Percentiles rank a stretch among this genome's conserved stretches.
Conservation (phyloP, 345 rosid species). For the Euphorbia peplus region DNA sequence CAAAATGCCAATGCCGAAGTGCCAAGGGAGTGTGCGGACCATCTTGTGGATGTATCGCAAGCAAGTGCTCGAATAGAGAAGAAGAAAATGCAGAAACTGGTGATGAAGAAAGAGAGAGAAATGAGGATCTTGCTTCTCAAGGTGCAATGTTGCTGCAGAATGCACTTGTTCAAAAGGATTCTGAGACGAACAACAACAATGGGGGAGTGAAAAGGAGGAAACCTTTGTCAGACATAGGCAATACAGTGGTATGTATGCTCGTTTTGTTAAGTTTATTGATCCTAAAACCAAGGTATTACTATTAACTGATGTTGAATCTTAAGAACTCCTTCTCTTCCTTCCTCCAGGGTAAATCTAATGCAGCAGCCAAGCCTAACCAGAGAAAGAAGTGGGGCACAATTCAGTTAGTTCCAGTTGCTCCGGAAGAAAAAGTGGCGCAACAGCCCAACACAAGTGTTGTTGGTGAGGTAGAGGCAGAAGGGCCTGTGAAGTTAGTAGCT, state of each 20-base stretch:
- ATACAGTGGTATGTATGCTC: constrained; percentile 56
- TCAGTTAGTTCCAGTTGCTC: constrained; percentile 70
- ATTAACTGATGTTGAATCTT: neutral
- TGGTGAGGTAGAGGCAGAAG: neutral
- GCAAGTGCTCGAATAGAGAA: constrained; percentile 66
- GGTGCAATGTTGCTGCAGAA: constrained; percentile 80
- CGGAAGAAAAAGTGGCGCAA: constrained; percentile 25
- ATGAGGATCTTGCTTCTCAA: constrained; percentile 51
- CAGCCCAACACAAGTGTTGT: constrained; percentile 7
- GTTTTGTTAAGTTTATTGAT: neutral
- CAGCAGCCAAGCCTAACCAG: constrained; percentile 54
- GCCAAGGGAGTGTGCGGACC: constrained; percentile 58
- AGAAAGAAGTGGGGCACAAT: constrained; percentile 85
- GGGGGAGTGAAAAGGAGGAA: constrained; percentile 63
- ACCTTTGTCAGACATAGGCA: constrained; percentile 83
- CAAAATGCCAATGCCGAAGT: constrained; percentile 74
- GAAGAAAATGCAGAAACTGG: constrained; percentile 20
- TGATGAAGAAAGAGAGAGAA: constrained; percentile 37
- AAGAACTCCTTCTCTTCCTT: no score
- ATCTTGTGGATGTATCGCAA: constrained; percentile 60
- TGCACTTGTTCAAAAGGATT: constrained; percentile 53
- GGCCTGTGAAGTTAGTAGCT: constrained; percentile 59
- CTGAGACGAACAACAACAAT: constrained; percentile 39
- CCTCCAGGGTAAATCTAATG: constrained; percentile 70
- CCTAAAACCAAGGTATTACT: no score